phyloP scores from a whole-genome alignment of 768 basidiomycete species.

The Phaeotremella skinneri region DNA sequence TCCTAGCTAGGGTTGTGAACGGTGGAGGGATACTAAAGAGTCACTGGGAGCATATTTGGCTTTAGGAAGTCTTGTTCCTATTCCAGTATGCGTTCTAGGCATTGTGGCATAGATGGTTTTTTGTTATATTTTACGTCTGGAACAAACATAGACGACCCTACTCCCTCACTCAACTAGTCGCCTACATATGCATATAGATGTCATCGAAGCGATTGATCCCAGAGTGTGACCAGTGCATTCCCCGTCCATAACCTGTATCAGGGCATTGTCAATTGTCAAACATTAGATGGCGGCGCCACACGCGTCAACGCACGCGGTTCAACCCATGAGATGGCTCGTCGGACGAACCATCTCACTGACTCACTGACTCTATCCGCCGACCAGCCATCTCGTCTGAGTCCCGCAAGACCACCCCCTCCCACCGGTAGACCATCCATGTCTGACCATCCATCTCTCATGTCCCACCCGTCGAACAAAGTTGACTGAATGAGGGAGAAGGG shows the following conservation, averaged over 20 bases:
- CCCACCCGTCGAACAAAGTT: too few relatives aligned
- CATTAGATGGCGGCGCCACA: not conserved
- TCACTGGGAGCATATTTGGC: too few relatives aligned
- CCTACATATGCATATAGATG: slow-evolving; percentile 1
- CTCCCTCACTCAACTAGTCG: not conserved
- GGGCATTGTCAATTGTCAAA: not conserved
- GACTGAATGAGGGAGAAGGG: too few relatives aligned
- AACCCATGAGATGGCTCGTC: not conserved
- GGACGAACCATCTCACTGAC: not conserved
- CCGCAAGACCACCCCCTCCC: not conserved
- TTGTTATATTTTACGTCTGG: not conserved
- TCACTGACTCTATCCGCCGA: not conserved
- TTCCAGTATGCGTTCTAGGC: too few relatives aligned
- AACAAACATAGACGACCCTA: too few relatives aligned
- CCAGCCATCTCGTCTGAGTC: not conserved
- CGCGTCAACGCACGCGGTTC: not conserved
- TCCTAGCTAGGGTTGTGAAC: too few relatives aligned
- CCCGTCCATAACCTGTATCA: too few relatives aligned
- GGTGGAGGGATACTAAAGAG: too few relatives aligned
- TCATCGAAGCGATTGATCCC: not conserved
- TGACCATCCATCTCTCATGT: too few relatives aligned
- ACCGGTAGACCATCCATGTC: not conserved
- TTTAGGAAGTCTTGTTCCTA: too few relatives aligned
- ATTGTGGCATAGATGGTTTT: not conserved
- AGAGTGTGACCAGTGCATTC: not conserved